phyloP scores from a whole-genome alignment of 257 asterid species.

The Echites panduratus region DNA sequence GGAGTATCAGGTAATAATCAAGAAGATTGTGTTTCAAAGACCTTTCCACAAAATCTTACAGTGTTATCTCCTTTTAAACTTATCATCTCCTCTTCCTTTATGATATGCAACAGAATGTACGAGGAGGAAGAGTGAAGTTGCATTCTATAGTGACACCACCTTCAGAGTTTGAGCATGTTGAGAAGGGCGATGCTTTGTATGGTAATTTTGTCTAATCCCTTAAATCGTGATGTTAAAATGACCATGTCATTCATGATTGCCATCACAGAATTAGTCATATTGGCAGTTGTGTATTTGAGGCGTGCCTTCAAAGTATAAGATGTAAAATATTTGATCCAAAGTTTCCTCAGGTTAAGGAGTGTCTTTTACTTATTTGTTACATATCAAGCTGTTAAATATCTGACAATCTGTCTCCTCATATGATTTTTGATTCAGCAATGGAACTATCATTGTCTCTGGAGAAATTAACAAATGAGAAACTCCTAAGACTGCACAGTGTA shows the following conservation, averaged over 20 bases:
- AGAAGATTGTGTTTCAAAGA: not conserved
- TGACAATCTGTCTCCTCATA: not conserved
- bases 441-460: conserved; percentile 69
- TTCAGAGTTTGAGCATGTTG: conserved; percentile 59
- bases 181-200: conserved; percentile 79
- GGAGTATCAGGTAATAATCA: conserved; percentile 63
- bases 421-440: conserved; percentile 55
- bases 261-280: too few species aligned
- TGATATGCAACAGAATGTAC: conserved; percentile 40
- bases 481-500: conserved; percentile 51
- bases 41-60: not conserved
- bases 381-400: not conserved
- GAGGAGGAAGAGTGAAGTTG: conserved; percentile 86
- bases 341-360: too few species aligned
- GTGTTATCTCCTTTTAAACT: not conserved
- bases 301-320: too few species aligned
- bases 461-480: conserved; percentile 60
- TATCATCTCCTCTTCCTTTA: not conserved
- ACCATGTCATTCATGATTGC: not conserved
- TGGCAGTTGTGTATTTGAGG: too few species aligned
- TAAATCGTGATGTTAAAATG: not conserved
- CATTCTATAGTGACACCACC: conserved; percentile 41
- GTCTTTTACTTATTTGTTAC: not conserved
- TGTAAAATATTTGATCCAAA: too few species aligned
- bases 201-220: conserved; percentile 32